Conservation (phyloP, 2,329 filamentous ascomycete species). For the Ascochyta pisi region DNA sequence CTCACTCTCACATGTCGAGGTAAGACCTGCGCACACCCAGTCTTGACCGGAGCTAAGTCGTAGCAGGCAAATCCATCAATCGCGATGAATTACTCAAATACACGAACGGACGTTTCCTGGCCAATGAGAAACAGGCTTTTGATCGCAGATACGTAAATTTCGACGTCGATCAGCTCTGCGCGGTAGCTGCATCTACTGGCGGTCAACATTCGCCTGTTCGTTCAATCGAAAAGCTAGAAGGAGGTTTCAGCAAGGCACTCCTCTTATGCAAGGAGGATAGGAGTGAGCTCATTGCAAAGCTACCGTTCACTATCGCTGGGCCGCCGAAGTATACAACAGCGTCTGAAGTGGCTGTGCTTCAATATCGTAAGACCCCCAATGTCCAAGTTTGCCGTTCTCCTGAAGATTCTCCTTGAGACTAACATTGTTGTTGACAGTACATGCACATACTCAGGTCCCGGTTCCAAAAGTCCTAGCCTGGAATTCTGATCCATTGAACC, state of each 20-base stretch:
- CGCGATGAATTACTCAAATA: conserved; percentile 6
- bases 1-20: conserved; percentile 1
- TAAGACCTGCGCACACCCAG: not conserved
- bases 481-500: conserved; percentile 34
- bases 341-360: conserved; percentile 47
- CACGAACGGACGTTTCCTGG: conserved; percentile 34
- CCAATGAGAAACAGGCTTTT: conserved; percentile 28
- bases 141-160: conserved; percentile 37
- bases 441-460: conserved; percentile 28
- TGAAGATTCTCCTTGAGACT: conserved; percentile 2
- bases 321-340: conserved; percentile 41
- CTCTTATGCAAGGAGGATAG: conserved; percentile 32
- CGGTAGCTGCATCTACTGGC: conserved; percentile 28
- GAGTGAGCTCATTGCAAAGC: conserved; percentile 25
- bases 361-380: conserved; percentile 8
- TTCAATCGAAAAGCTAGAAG: conserved; percentile 44
- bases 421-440: conserved; percentile 11
- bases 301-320: conserved; percentile 42
- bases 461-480: conserved; percentile 40
- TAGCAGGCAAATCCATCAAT: not conserved
- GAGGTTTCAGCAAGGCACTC: conserved; percentile 43
- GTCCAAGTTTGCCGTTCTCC: not conserved
- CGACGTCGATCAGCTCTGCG: conserved; percentile 38
- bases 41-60: not conserved
- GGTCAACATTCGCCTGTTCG: conserved; percentile 26